Evolutionary conservation across 441 rosid species (phyloP), one percentile per base, ranked within the genome.

Genomic region (Gossypium lobatum): DNA sequence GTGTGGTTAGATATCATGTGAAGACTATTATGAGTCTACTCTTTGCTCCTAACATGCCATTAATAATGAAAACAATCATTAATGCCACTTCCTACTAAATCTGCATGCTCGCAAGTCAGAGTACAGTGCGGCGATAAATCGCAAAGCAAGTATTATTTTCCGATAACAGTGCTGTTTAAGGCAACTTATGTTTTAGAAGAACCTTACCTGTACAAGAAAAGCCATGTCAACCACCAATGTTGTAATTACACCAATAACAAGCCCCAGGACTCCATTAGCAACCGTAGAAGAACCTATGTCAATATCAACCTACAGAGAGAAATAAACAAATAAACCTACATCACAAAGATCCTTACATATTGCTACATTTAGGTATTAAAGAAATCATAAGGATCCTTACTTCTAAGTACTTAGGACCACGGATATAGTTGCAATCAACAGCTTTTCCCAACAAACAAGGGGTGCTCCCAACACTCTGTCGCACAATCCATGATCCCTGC

Each of bases 401-500:
- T 81, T 96, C 98, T 50, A 96, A 82, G 83, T 90, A 92, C 50
- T 86, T 85, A 5, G 88, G 88, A 64, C 91, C 90, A 60, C 93
- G 98, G 42, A 96, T 89, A 78, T 96, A 96, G 80, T 83, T 96
- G 89, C 97, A 90, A 83, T 96, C 99, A 70, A 92, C 98, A 46
- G 98, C 97, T 81, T 91, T 96, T 73, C 99, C 98, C 71, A 96
- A 79, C 77, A 93, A 88, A 83, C 99, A 93, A 20, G 99, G 99
- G 45, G 98, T 96, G 87, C 99, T 92, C 80, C 98, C 99, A 74
- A 96, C 98, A 79, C 99, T 94, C 79, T 96, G 98, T 66, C 98
- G 92, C 74, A 96, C 98, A 73, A 96, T 92, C 98, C 98, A 96
- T 73, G 99, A 94, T 4, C 98, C 98, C 99, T 96, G 84, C 67